These are phyloP conservation scores for Starmerella geochares DNA, from an alignment of 805 yeast species.

Conservation along the genomic window DNA sequence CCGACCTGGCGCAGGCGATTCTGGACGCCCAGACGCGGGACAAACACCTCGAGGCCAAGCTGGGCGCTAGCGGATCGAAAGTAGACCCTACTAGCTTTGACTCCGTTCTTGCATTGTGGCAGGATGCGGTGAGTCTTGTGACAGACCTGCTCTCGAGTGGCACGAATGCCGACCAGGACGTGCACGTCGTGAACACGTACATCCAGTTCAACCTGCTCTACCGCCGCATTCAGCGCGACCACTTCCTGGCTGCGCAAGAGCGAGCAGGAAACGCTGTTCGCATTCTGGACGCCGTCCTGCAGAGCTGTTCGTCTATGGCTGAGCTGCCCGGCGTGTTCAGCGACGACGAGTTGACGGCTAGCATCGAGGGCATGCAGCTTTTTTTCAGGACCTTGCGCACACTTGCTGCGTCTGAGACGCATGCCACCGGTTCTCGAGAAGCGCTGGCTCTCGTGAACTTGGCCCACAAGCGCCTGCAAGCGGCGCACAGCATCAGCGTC, in stretches of 20 bases:
- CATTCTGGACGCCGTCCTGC: conserved; percentile 42
- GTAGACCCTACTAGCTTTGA: conserved; percentile 29
- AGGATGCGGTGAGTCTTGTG: conserved; percentile 7
- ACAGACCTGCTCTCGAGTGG: conserved; percentile 30
- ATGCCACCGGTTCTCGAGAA: conserved; percentile 17
- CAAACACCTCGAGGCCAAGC: conserved; percentile 13
- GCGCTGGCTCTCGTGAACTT: conserved; percentile 29
- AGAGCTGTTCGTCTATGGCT: conserved; percentile 47
- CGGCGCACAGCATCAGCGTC: conserved; percentile 19
- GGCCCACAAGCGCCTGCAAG: conserved; percentile 17
- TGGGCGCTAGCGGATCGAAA: conserved; percentile 4
- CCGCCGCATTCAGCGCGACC: conserved; percentile 64
- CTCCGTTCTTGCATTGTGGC: conserved; percentile 13
- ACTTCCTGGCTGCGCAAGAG: conserved; percentile 32
- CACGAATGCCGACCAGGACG: conserved; percentile 41
- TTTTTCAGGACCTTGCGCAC: conserved; percentile 36
- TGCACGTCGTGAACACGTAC: conserved; percentile 65
- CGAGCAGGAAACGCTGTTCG: conserved; percentile 34
- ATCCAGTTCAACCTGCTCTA: conserved; percentile 58
- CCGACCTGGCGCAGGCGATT: conserved; percentile 50
- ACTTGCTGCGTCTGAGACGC: conserved; percentile 10
- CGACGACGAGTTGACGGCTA: conserved; percentile 55
- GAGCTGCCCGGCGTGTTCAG: conserved; percentile 90
- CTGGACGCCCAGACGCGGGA: conserved; percentile 27
- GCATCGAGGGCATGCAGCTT: conserved; percentile 42